Evolutionary conservation across 2,329 filamentous ascomycete genomes (phyloP).

Genomic region (Fusarium sp.): DNA sequence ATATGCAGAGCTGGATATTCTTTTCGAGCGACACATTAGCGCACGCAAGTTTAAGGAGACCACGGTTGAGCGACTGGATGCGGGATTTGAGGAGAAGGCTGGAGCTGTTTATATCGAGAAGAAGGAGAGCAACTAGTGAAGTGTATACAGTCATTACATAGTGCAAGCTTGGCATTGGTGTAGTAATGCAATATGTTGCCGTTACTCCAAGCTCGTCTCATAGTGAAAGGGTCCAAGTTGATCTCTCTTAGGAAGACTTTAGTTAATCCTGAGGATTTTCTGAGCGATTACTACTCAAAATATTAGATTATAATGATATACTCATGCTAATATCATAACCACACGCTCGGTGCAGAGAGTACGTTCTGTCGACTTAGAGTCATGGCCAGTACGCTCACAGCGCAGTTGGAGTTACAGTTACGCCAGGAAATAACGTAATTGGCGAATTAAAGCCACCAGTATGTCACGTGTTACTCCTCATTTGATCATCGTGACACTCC

Average conservation of each 20-base stretch:
- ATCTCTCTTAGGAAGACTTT: not conserved
- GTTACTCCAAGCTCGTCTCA: not conserved
- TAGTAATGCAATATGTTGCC: not conserved
- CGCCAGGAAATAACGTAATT: not conserved
- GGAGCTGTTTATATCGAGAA: slow-evolving; percentile 24
- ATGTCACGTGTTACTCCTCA: not conserved
- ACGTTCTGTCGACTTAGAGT: not conserved
- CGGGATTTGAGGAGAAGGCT: slow-evolving; percentile 38
- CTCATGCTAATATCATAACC: not conserved
- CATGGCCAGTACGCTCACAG: too few species aligned
- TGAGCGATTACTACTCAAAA: not conserved
- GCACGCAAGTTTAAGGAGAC: slow-evolving; percentile 56
- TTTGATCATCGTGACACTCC: not conserved
- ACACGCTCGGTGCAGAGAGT: not conserved
- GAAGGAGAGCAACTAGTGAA: not conserved
- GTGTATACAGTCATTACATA: not conserved
- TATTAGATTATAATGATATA: not conserved
- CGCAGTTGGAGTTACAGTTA: not conserved
- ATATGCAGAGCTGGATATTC: slow-evolving; percentile 65
- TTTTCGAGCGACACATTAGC: slow-evolving; percentile 61
- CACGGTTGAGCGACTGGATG: slow-evolving; percentile 45
- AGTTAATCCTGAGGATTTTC: not conserved
- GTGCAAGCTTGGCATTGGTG: not conserved
- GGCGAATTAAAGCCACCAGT: not conserved
- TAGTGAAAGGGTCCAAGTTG: not conserved